A percentile compares a stretch with the other conserved stretches of the same genome.
These are phyloP conservation scores for Boletellus deceptivus DNA, from an alignment of 1,284 basidiomycete species.

Conservation along the genomic window DNA sequence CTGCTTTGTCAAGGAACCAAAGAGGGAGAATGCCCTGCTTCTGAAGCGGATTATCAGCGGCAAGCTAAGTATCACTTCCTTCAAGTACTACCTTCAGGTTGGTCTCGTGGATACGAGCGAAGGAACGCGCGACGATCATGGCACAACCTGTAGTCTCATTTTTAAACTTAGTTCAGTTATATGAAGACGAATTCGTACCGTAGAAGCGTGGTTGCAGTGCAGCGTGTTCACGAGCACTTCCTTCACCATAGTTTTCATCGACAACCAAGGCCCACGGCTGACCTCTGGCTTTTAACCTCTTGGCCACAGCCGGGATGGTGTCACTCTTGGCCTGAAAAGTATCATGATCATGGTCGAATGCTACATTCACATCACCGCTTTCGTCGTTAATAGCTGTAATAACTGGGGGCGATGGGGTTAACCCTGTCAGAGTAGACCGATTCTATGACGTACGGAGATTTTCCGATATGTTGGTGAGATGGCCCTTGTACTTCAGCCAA, in stretches of 20 bases:
- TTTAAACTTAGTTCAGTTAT: neutral
- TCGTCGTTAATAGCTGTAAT: conserved; percentile 91
- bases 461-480: conserved; percentile 94
- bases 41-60: conserved; percentile 38
- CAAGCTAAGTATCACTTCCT: neutral
- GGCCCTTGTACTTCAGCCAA: conserved; percentile 98
- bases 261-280: conserved; percentile 95
- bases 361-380: conserved; percentile 86
- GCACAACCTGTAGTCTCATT: conserved; percentile 57
- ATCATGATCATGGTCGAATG: conserved; percentile 68
- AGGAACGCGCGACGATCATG: conserved; percentile 86
- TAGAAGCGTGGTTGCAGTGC: conserved; percentile 97
- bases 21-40: conserved; percentile 95
- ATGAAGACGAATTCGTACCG: conserved; percentile 44
- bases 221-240: conserved; percentile 97
- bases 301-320: conserved; percentile 88
- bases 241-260: conserved; percentile 97
- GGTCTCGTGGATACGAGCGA: conserved; percentile 98
- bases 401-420: conserved; percentile 46
- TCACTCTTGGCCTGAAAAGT: conserved; percentile 54
- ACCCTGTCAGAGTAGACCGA: conserved; percentile 24
- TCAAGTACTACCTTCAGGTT: conserved; percentile 76
- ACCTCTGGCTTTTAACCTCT: conserved; percentile 76
- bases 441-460: conserved; percentile 71
- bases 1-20: conserved; percentile 84